Conservation (phyloP, 495 filamentous ascomycete genomes). For the Penicillium mononematosum region DNA sequence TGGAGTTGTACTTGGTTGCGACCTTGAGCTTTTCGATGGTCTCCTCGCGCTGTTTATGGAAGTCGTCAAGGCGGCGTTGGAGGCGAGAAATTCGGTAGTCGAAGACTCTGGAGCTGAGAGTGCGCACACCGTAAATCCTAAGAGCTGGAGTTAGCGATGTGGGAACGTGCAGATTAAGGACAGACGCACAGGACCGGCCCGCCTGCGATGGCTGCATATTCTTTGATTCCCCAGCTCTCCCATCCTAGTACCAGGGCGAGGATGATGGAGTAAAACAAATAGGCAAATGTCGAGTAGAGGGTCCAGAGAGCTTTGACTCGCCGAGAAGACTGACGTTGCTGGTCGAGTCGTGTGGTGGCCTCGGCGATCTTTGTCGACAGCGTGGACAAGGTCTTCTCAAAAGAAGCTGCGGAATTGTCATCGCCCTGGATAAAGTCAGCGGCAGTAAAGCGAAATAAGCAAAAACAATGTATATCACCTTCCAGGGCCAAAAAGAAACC, state of each 20-base stretch:
- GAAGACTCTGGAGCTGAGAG: slow-evolving; percentile 63
- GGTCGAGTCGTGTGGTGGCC: slow-evolving; percentile 67
- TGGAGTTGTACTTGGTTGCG: slow-evolving; percentile 93
- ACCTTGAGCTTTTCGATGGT: slow-evolving; percentile 93
- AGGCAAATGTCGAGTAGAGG: slow-evolving; percentile 85
- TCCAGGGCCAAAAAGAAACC: slow-evolving; percentile 84
- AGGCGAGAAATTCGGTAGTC: slow-evolving; percentile 73
- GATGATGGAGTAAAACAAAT: slow-evolving; percentile 79
- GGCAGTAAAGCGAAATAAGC: slow-evolving; percentile 7
- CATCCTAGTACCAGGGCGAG: slow-evolving; percentile 81
- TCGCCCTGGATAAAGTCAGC: slow-evolving; percentile 56
- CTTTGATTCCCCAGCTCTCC: slow-evolving; percentile 68
- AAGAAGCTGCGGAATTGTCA: slow-evolving; percentile 82
- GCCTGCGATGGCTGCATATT: slow-evolving; percentile 74
- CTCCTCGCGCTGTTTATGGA: slow-evolving; percentile 72
- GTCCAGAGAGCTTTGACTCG: slow-evolving; percentile 84
- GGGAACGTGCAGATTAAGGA: background rate
- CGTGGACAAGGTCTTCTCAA: slow-evolving; percentile 83
- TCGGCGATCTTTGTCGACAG: slow-evolving; percentile 78
- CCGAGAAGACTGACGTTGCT: slow-evolving; percentile 65
- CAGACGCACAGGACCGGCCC: slow-evolving; percentile 70
- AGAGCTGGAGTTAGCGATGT: background rate
- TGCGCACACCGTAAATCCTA: slow-evolving; percentile 69
- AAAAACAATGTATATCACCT: slow-evolving; percentile 43
- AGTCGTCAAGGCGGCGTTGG: slow-evolving; percentile 64